Conservation (phyloP, 208 protist genomes). For the Leishmania guyanensis region DNA sequence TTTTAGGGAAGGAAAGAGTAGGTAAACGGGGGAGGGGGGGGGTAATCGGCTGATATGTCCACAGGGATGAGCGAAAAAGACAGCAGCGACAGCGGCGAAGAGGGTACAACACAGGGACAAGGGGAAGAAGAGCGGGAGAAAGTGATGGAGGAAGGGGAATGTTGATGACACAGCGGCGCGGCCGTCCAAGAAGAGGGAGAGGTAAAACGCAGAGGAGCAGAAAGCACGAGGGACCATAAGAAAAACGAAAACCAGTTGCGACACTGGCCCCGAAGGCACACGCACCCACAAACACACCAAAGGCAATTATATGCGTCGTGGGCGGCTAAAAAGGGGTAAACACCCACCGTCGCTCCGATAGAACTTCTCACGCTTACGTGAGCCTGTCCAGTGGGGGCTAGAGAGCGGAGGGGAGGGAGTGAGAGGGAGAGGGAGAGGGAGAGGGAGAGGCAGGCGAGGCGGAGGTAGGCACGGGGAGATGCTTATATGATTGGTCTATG, state of each 20-base stretch:
- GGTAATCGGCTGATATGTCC: not conserved
- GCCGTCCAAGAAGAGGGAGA: not conserved
- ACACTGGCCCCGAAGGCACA: not conserved
- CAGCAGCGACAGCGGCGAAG: not conserved
- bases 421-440: not conserved
- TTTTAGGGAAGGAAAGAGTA: not conserved
- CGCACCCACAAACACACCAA: not conserved
- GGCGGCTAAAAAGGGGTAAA: not conserved
- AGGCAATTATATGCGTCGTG: not conserved
- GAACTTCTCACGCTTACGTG: not conserved
- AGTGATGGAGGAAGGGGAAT: not conserved
- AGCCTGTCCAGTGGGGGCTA: not conserved
- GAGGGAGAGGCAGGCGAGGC: not conserved
- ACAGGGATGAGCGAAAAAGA: not conserved
- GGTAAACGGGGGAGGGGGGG: not conserved
- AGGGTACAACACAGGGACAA: not conserved
- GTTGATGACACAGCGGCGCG: not conserved
- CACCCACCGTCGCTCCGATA: not conserved
- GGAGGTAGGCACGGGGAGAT: not conserved
- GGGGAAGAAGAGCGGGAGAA: not conserved
- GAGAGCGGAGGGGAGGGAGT: not conserved
- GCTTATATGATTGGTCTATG: slow-evolving; percentile 2
- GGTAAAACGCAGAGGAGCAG: too few relatives aligned
- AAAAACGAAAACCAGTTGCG: not conserved
- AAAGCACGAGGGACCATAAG: not conserved